A percentile compares a stretch with the other conserved stretches of the same genome.
These are phyloP conservation scores for Micractinium sp. DNA, from an alignment of 139 green algal genomes.

Conservation along the genomic window DNA sequence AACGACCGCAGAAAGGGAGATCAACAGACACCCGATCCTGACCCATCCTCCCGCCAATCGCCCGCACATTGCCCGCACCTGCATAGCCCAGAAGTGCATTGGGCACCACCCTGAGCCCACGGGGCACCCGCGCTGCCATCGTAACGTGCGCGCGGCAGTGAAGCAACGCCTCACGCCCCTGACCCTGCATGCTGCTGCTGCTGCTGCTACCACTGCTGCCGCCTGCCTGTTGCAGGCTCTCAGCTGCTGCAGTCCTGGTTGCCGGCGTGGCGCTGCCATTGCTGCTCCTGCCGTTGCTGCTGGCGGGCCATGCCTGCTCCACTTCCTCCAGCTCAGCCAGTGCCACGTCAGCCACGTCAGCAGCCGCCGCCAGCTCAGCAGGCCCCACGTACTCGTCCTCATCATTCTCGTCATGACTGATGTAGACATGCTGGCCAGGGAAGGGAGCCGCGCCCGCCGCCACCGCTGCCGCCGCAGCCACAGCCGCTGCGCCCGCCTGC, in stretches of 20 bases:
- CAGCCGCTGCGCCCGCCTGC: background rate
- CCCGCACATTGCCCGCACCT: slow-evolving; percentile 1
- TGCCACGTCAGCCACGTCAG: slow-evolving; percentile 4
- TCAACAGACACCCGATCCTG: background rate
- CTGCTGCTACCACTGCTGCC: slow-evolving; percentile 1
- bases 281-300: slow-evolving; percentile 9
- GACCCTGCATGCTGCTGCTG: background rate
- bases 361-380: background rate
- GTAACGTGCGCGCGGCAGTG: slow-evolving; percentile 38
- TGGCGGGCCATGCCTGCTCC: background rate
- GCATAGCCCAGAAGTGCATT: slow-evolving; percentile 46
- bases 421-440: slow-evolving; percentile 18
- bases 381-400: slow-evolving; percentile 1
- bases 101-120: slow-evolving; percentile 34
- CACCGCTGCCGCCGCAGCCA: background rate
- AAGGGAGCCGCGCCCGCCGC: background rate
- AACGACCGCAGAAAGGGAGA: background rate
- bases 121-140: slow-evolving; percentile 41
- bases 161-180: background rate
- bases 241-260: slow-evolving; percentile 22
- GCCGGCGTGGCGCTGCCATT: background rate
- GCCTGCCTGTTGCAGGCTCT: background rate
- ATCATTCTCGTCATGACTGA: slow-evolving; percentile 16
- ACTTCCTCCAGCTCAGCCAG: background rate
- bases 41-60: background rate